phyloP scores from a whole-genome alignment of 306 rosid genomes.

The Urtica urens region DNA sequence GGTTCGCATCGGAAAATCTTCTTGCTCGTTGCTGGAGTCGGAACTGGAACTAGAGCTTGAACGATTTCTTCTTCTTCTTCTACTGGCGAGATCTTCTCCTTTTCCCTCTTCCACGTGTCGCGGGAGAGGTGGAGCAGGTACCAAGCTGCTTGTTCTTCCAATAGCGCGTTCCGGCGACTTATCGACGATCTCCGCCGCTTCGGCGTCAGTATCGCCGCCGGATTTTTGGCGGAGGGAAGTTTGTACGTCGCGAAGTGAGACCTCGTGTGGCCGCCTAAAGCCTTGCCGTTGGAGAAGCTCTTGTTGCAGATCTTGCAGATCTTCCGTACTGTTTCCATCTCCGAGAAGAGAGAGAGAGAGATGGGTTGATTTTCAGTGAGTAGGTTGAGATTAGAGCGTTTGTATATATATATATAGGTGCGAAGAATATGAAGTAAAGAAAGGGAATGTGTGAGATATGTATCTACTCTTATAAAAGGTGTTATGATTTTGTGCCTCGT shows the following conservation, averaged over 20 bases:
- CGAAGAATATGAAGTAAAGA: no score
- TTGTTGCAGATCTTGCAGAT: conserved; percentile 39
- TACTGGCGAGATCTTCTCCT: background rate
- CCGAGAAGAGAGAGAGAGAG: background rate
- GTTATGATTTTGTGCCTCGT: no score
- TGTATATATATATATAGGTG: background rate
- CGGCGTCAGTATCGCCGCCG: conserved; percentile 9
- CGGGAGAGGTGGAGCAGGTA: conserved; percentile 28
- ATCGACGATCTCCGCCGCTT: no score
- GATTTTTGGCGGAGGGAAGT: conserved; percentile 35
- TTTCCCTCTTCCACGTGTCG: conserved; percentile 29
- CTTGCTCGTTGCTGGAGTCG: background rate
- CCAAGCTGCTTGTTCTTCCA: conserved; percentile 32
- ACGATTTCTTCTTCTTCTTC: conserved; percentile 4
- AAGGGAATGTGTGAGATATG: no score
- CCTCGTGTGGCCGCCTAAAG: conserved; percentile 74
- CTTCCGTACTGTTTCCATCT: conserved; percentile 29
- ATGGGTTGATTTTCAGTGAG: background rate
- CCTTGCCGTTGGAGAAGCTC: conserved; percentile 42
- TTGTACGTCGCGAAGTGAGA: conserved; percentile 39
- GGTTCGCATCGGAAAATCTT: conserved; percentile 19
- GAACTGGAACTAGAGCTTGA: background rate
- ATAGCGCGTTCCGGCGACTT: no score
- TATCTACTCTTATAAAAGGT: no score
- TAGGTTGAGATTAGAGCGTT: background rate